phyloP scores from a whole-genome alignment of 208 protist genomes.

The Leishmania tropica region DNA sequence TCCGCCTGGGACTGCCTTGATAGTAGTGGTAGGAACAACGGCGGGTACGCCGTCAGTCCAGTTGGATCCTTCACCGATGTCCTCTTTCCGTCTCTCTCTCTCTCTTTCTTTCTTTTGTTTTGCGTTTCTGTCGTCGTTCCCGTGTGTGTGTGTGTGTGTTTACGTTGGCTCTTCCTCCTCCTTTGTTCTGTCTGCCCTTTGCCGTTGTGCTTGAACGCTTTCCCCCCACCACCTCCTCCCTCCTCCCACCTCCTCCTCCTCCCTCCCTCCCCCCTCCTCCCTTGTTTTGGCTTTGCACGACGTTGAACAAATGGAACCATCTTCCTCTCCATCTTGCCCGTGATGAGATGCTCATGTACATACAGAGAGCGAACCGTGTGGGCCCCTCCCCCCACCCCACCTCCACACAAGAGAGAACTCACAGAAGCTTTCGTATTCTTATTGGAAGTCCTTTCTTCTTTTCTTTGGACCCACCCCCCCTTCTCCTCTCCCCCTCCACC shows the following conservation, averaged over 20 bases:
- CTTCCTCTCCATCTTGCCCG: not conserved
- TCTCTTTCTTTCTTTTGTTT: not conserved
- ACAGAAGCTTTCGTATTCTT: no score
- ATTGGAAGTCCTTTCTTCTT: not conserved
- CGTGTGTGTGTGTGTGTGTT: not conserved
- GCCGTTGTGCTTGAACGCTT: not conserved
- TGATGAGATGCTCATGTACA: not conserved
- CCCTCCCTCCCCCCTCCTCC: no score
- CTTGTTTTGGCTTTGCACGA: not conserved
- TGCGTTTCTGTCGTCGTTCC: not conserved
- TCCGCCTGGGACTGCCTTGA: no score
- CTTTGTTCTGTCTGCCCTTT: conserved; percentile 1
- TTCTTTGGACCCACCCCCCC: not conserved
- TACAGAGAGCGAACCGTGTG: not conserved
- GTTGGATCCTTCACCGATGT: not conserved
- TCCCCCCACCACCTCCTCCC: no score
- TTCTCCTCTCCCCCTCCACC: not conserved
- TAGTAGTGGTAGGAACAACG: not conserved
- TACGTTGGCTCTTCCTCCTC: not conserved
- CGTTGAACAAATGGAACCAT: not conserved
- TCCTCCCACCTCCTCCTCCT: no score
- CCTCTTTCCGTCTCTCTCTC: not conserved
- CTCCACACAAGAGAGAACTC: not conserved
- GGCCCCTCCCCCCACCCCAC: not conserved
- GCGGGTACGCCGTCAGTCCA: not conserved